These are phyloP conservation scores for Dothistroma septosporum DNA, from an alignment of 2,329 filamentous ascomycete genomes.

Conservation along the genomic window DNA sequence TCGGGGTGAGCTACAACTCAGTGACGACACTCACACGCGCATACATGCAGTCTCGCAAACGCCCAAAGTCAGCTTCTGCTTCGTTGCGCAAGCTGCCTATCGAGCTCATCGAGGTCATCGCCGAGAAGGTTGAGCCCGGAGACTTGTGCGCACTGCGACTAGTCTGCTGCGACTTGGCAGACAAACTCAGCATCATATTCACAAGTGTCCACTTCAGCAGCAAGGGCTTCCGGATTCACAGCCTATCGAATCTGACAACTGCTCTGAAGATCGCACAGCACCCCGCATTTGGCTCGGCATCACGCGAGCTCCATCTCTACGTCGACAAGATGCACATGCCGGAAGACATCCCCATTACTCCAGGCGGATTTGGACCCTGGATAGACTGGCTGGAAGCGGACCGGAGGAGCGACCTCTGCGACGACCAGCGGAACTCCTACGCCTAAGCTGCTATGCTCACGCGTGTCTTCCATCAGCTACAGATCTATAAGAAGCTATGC, in stretches of 20 bases:
- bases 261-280: not conserved
- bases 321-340: not conserved
- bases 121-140: not conserved
- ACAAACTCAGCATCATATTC: not conserved
- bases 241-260: not conserved
- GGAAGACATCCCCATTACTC: too few species aligned
- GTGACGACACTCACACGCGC: too few species aligned
- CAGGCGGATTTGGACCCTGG: too few species aligned
- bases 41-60: too few species aligned
- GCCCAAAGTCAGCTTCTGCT: too few species aligned
- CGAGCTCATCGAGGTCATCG: too few species aligned
- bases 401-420: not conserved
- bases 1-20: too few species aligned
- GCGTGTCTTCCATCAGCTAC: not conserved
- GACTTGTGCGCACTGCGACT: not conserved
- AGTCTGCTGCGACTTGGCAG: not conserved
- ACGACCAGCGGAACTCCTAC: not conserved
- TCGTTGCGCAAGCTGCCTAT: too few species aligned
- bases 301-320: not conserved
- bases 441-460: not conserved
- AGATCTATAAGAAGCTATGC: not conserved
- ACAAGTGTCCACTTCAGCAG: not conserved
- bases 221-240: not conserved
- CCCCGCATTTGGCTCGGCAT: not conserved
- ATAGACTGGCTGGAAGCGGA: too few species aligned